Conservation (phyloP, 108 stramenopile species). For the Mayamaea pseudoterrestris region DNA sequence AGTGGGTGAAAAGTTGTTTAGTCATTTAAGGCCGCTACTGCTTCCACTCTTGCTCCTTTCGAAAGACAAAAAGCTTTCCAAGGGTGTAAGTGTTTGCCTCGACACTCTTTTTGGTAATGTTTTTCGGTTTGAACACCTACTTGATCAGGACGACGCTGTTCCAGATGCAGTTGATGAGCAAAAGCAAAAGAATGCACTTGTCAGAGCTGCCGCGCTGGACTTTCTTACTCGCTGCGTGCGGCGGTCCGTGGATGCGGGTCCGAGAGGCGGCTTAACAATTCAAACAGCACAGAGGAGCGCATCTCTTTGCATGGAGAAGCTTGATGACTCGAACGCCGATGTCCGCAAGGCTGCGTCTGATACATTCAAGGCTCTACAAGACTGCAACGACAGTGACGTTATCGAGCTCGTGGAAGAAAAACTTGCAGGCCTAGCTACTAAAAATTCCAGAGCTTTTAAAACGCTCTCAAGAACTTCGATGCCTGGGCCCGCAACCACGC, state of each 20-base stretch:
- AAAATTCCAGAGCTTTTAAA: constrained; percentile 63
- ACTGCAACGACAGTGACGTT: constrained; percentile 23
- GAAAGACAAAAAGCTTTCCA: constrained; percentile 83
- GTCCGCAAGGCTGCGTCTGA: constrained; percentile 55
- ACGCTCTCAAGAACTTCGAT: constrained; percentile 13
- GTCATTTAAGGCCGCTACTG: constrained; percentile 61
- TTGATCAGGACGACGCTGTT: constrained; percentile 51
- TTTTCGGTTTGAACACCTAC: constrained; percentile 58
- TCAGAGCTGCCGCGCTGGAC: constrained; percentile 39
- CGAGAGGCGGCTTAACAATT: constrained; percentile 28
- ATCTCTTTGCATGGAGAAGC: constrained; percentile 31
- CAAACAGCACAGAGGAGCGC: constrained; percentile 22
- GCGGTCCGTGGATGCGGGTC: constrained; percentile 30
- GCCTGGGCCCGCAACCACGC: not conserved
- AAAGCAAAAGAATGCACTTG: constrained; percentile 71
- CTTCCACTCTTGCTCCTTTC: constrained; percentile 33
- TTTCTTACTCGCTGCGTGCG: constrained; percentile 57
- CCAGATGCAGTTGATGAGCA: constrained; percentile 52
- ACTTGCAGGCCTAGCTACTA: constrained; percentile 27
- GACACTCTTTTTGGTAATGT: constrained; percentile 74
- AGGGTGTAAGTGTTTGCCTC: constrained; percentile 35
- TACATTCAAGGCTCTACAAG: constrained; percentile 32
- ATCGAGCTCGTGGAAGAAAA: constrained; percentile 9
- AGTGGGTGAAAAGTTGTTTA: constrained; percentile 64
- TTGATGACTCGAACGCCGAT: constrained; percentile 65